A percentile compares a stretch with the other conserved stretches of the same genome.
Evolutionary conservation across 2,329 filamentous ascomycete genomes (phyloP).

Genomic region (Furcasterigmium furcatum): DNA sequence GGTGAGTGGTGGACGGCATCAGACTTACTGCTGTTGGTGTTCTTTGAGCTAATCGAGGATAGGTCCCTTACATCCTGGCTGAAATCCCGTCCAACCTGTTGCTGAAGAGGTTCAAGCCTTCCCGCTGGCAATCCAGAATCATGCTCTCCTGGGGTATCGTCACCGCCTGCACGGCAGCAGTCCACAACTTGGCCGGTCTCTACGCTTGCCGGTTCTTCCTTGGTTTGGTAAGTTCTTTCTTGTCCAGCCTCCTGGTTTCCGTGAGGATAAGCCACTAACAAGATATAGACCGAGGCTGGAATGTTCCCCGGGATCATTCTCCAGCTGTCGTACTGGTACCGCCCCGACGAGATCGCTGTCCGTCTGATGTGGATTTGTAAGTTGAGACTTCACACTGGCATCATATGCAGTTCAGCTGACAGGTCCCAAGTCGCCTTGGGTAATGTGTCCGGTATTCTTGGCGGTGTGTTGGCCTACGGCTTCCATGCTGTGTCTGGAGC

Average conservation of each 20-base stretch:
- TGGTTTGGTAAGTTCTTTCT: constrained; percentile 26
- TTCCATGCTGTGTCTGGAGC: constrained; percentile 34
- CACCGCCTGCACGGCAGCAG: constrained; percentile 27
- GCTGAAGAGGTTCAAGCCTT: constrained; percentile 32
- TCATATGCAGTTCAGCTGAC: not conserved
- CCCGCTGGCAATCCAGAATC: constrained; percentile 35
- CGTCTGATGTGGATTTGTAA: constrained; percentile 41
- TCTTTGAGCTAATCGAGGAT: too few relatives aligned
- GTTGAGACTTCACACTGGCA: constrained; percentile 11
- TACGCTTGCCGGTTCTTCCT: constrained; percentile 33
- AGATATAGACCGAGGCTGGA: constrained; percentile 30
- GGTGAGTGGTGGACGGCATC: constrained; percentile 18
- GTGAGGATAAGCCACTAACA: too few relatives aligned
- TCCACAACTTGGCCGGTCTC: constrained; percentile 31
- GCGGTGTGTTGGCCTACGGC: constrained; percentile 38
- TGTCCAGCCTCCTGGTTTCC: constrained; percentile 24
- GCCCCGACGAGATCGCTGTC: constrained; percentile 42
- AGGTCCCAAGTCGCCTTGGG: constrained; percentile 28
- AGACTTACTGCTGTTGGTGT: not conserved
- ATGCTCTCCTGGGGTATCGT: constrained; percentile 35
- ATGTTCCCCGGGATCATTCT: constrained; percentile 38
- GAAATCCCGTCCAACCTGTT: constrained; percentile 37
- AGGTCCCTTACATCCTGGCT: constrained; percentile 34
- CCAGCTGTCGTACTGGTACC: constrained; percentile 44
- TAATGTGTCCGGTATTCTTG: constrained; percentile 35